These are phyloP conservation scores for Sphagnurus paluster DNA, from an alignment of 1,284 basidiomycete species.

Conservation along the genomic window DNA sequence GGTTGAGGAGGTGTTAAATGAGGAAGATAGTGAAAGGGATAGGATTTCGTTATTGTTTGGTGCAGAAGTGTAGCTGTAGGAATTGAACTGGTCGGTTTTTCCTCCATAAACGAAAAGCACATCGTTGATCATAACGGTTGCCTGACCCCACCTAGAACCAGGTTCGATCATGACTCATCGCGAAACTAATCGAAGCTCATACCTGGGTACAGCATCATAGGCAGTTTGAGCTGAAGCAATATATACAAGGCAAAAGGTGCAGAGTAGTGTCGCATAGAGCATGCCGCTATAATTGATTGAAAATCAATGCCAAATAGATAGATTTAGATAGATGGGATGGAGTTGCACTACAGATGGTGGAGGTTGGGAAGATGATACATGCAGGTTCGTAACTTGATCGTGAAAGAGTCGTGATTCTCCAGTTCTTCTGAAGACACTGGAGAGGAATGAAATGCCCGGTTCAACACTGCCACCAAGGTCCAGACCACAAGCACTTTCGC, in stretches of 20 bases:
- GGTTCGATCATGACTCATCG: not conserved
- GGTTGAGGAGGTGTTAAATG: slow-evolving; percentile 60
- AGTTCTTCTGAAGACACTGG: slow-evolving; percentile 8
- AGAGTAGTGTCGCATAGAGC: slow-evolving; percentile 11
- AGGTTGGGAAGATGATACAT: slow-evolving; percentile 11
- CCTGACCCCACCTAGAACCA: slow-evolving; percentile 77
- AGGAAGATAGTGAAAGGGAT: slow-evolving; percentile 59
- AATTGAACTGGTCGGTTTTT: slow-evolving; percentile 68
- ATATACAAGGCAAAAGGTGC: slow-evolving; percentile 10
- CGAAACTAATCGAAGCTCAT: not conserved
- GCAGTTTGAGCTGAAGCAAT: slow-evolving; percentile 14
- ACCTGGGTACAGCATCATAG: slow-evolving; percentile 26
- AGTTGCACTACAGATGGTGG: slow-evolving; percentile 1
- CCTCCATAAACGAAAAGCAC: slow-evolving; percentile 77
- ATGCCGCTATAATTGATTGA: slow-evolving; percentile 10
- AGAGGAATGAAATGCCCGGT: slow-evolving; percentile 1
- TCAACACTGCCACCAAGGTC: slow-evolving; percentile 12
- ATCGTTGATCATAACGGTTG: slow-evolving; percentile 58
- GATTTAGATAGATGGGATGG: slow-evolving; percentile 10
- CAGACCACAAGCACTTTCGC: slow-evolving; percentile 12
- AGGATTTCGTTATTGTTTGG: slow-evolving; percentile 73
- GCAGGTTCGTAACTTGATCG: slow-evolving; percentile 18
- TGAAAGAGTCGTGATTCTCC: slow-evolving; percentile 14
- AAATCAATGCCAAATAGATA: slow-evolving; percentile 9
- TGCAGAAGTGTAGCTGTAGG: slow-evolving; percentile 72